Evolutionary conservation across 352 stramenopile species (phyloP), one percentile per base, ranked within the genome.

Genomic region (Discostella stelligera): DNA sequence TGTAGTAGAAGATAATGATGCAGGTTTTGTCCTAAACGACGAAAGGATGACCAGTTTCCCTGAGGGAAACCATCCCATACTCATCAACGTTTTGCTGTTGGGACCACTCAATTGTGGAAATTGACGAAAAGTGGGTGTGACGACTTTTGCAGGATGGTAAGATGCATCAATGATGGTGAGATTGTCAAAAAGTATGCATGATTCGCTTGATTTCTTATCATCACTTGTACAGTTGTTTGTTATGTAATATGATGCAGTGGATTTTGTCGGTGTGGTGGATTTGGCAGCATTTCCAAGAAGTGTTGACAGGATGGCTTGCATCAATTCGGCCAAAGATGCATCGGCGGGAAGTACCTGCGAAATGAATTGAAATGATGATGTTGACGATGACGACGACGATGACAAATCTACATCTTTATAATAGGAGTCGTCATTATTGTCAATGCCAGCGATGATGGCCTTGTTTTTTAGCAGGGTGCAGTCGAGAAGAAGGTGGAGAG

Each of bases 31-130:
- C 27, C 25, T 37, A 48, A 9, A 21, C 56, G 27, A 39, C 9
- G 75, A 78, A 32, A 87, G 52, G 5, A 83, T 62, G 0, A 78
- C 52, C 50, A 82, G 66, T 23, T 65, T 86, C 1, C 80, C 83
- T 0, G 85, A 91, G 25, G 85, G 85, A 73, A 85, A 91, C 74
- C 74, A 90, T n/a, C 79, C 79, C 49, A 86, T 85, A 54, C 37
- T 58, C 11, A 86, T 80, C 3, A 90, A 55, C 8, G 85, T 91
- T 48, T 84, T 85, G 52, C 82, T 86, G 23, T 70, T 77, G 2
- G 74, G 64, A 16, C 85, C 82, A 32, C 23, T 66, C 23, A 58
- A 27, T 18, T 83, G 66, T 10, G 72, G 53, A 59, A 79, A 79
- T 0, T 56, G 27, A 0, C 67, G 16, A 5, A 71, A 32, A 0